Base-by-base conservation (phyloP, 176 grass and related monocot genomes). In the Triticum turgidum region DNA sequence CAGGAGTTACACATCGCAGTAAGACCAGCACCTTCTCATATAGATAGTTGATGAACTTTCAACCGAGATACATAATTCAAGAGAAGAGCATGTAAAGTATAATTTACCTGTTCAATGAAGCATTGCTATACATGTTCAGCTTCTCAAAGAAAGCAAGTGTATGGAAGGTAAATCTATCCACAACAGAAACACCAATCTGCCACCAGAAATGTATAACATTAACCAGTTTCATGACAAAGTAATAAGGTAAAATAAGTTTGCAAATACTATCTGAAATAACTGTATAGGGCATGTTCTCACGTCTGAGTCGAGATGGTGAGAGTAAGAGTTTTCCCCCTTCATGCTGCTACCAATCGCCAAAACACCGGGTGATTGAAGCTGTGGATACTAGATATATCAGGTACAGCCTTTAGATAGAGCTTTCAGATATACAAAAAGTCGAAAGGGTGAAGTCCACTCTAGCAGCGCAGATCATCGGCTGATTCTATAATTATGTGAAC, bases 241-340 rank as follows among this genome's bases (percentile, higher is more conserved):
- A 81, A 18, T 21, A 47, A 37, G 79, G 39, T 27, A 66, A 24
- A 89, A 80, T 69, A 68, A 35, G 3, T 61, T 78, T 37, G 35
- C 25, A 80, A 77, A 78, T 9, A 79, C 17, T 64, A 84, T 68
- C 8, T 67, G 14, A 45, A 49, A 89, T 76, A 72, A 61, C 13
- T 66, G 13, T 61, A 11, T 56, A 86, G 81, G 30, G 62, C n/a
- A 77, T 44, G 82, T 81, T 86, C 90, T 96, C 89, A 99, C 97
- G 82, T 99, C 92, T 33, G 94, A 94, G 76, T 99, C 97, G 83
- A 99, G 97, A 88, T 99, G 97, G 65, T 99, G 97, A 68, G 97
- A 99, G 67, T 99, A 99, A 17, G 97, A 99, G 81, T 99, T 99
- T 94, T 99, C 94, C 74, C 97, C 97, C 90, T 99, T 99, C 97